These are phyloP conservation scores for Amanita pallidorosea DNA, from an alignment of 768 basidiomycete species.

Conservation along the genomic window DNA sequence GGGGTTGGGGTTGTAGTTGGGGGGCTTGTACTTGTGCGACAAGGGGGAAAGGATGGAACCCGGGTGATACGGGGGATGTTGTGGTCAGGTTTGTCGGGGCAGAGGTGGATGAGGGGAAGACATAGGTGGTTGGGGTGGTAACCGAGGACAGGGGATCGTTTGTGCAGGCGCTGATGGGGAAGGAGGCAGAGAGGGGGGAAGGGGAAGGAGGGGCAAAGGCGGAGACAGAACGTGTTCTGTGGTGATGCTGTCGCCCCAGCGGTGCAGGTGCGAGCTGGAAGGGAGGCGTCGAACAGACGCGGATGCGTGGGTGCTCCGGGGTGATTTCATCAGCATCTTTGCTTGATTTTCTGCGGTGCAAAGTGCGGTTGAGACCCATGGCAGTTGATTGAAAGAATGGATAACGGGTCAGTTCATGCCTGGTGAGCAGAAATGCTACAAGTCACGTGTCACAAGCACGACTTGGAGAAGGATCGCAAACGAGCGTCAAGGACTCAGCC, in stretches of 20 bases:
- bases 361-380: background rate
- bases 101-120: slow-evolving; percentile 7
- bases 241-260: background rate
- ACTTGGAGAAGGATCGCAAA: too few relatives aligned
- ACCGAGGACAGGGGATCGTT: slow-evolving; percentile 13
- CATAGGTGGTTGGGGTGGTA: slow-evolving; percentile 8
- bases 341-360: slow-evolving; percentile 36
- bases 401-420: slow-evolving; percentile 3
- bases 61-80: background rate
- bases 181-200: slow-evolving; percentile 39
- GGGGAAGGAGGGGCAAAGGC: slow-evolving; percentile 16
- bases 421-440: background rate
- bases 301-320: background rate
- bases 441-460: too few relatives aligned
- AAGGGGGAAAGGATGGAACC: background rate
- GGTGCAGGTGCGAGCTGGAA: background rate
- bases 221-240: background rate
- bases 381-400: too few relatives aligned
- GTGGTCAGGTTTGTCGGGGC: slow-evolving; percentile 8
- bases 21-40: background rate
- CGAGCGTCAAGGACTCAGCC: too few relatives aligned
- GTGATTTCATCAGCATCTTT: slow-evolving; percentile 25
- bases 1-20: slow-evolving; percentile 6
- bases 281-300: background rate
- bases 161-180: slow-evolving; percentile 9